Evolutionary conservation across 2,329 filamentous ascomycete species (phyloP).

Genomic region (Beauveria brongniartii): DNA sequence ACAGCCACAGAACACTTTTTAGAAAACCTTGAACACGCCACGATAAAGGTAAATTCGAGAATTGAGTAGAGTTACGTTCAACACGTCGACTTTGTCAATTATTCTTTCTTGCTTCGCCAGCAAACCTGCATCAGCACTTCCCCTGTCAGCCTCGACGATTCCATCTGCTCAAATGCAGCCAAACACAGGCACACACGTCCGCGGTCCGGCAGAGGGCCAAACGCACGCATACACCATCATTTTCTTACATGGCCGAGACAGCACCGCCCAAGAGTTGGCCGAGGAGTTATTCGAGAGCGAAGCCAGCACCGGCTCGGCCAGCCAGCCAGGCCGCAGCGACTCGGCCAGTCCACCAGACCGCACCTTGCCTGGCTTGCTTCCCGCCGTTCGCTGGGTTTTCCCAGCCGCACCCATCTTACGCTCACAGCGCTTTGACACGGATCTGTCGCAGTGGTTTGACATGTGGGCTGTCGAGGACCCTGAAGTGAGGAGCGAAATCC

Average conservation of each 20-base stretch:
- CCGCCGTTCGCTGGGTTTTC: neutral
- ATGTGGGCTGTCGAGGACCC: neutral
- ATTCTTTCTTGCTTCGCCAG: too few relatives aligned
- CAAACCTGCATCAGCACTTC: too few relatives aligned
- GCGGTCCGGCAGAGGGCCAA: neutral
- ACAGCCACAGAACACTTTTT: too few relatives aligned
- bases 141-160: too few relatives aligned
- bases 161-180: neutral
- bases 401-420: neutral
- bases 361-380: neutral
- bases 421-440: neutral
- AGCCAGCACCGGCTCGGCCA: neutral
- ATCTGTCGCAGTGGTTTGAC: constrained; percentile 4
- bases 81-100: too few relatives aligned
- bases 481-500: neutral
- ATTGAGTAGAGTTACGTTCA: too few relatives aligned
- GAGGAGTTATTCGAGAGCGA: constrained; percentile 31
- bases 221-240: constrained; percentile 31
- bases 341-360: neutral
- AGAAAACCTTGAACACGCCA: too few relatives aligned
- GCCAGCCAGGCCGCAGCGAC: too few relatives aligned
- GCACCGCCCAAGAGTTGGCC: constrained; percentile 37
- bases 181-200: neutral
- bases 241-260: constrained; percentile 41
- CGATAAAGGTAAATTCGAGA: too few relatives aligned